Conservation (phyloP, 2,329 filamentous ascomycete species). For the Neofusicoccum umdonicola region DNA sequence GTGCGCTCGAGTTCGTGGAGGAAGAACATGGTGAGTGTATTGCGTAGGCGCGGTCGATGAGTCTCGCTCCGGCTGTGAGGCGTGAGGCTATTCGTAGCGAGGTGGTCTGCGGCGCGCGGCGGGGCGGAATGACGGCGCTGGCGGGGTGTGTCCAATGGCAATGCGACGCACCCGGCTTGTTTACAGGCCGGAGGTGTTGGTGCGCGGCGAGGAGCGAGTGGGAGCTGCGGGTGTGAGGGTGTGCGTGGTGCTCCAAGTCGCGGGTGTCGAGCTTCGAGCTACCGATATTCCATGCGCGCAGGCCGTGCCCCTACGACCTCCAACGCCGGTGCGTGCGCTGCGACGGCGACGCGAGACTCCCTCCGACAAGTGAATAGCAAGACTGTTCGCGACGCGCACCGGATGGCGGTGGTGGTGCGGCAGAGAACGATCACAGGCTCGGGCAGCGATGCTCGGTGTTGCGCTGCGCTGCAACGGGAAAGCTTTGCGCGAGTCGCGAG, state of each 20-base stretch:
- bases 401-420: neutral
- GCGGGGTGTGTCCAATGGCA: neutral
- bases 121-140: neutral
- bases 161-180: neutral
- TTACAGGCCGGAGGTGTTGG: neutral
- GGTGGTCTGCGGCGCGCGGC: neutral
- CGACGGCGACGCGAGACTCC: neutral
- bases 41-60: neutral
- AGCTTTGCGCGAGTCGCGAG: neutral
- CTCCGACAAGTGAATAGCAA: neutral
- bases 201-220: neutral
- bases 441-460: neutral
- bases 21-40: conserved; percentile 76
- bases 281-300: conserved; percentile 5
- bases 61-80: neutral
- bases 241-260: neutral
- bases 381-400: neutral
- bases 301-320: neutral
- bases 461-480: neutral
- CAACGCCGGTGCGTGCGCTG: neutral
- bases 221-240: neutral
- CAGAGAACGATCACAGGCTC: neutral
- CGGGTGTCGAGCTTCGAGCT: neutral
- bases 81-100: neutral
- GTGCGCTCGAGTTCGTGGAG: conserved; percentile 94